Evolutionary conservation across 768 basidiomycete genomes (phyloP), one percentile per base, ranked within the genome.

Genomic region (Lactarius indigo): DNA sequence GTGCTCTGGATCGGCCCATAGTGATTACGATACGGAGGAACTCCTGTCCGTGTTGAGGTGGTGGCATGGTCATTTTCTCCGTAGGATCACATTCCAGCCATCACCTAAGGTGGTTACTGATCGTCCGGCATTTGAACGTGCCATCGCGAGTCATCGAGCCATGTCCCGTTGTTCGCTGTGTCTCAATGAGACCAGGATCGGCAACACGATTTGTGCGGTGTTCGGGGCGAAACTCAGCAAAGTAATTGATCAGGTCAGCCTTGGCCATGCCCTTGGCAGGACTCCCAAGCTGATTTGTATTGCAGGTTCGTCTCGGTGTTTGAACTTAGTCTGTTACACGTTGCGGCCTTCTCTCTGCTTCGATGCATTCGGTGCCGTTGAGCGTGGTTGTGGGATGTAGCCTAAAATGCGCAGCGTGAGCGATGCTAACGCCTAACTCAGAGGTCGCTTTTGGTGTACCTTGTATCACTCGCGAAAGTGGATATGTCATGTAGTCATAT

Each of bases 11-110:
- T 39, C 37, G 15, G 37, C 15, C 15, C 15, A 15, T 39, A 39
- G 59, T 54, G 42, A 47, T 23, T 30, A 57, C 42, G 52, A 61
- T 31, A 26, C 47, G 0, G 37, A 15, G 5, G 37, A 39, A 39
- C 37, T 39, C 37, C 37, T 15, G 5, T 15, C 37, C 37, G 44
- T 28, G 50, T 54, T 47, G 23, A 39, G 57, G 23, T 66, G 65
- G 61, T 66, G 65, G 61, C 47, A 63, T 18, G 28, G 20, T 5
- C 50, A 66, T 20, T 66, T 62, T 50, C 47, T 50, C 13, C 20
- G 8, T 5, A 62, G 65, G 30, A 42, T 20, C 5, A 23, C 23
- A 8, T 28, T 37, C 9, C 54, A 20, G 30, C 65, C 61, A 23
- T 62, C 65, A 23, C 65, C 65, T 17, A 54, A 39, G 41, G 28